These are phyloP conservation scores for Trichoderma sp. DNA, from an alignment of 2,329 filamentous ascomycete species.

Conservation along the genomic window DNA sequence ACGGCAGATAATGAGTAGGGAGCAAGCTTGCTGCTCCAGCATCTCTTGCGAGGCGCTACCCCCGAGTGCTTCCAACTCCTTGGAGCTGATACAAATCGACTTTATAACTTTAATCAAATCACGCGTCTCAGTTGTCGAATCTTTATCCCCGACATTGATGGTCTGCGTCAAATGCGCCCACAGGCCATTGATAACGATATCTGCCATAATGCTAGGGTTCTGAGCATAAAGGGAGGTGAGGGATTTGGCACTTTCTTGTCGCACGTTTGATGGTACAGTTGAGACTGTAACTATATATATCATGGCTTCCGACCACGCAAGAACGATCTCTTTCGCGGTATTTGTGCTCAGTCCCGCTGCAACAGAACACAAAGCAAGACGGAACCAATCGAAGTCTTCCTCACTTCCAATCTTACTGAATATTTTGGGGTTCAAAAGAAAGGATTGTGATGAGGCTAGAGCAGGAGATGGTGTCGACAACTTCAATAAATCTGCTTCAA, in stretches of 20 bases:
- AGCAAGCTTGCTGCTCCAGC: slow-evolving; percentile 69
- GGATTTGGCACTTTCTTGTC: slow-evolving; percentile 58
- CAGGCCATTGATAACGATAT: slow-evolving; percentile 66
- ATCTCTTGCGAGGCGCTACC: slow-evolving; percentile 44
- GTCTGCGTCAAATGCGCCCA: slow-evolving; percentile 72
- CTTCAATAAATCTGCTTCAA: slow-evolving; percentile 49
- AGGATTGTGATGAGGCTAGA: slow-evolving; percentile 78
- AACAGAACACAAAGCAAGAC: slow-evolving; percentile 64
- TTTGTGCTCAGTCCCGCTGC: slow-evolving; percentile 53
- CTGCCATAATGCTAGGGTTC: slow-evolving; percentile 56
- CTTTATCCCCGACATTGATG: slow-evolving; percentile 70
- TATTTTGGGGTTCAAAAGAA: slow-evolving; percentile 78
- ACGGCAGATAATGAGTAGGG: slow-evolving; percentile 74
- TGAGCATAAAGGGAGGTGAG: slow-evolving; percentile 65
- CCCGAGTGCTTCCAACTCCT: slow-evolving; percentile 46
- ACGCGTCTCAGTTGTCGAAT: slow-evolving; percentile 64
- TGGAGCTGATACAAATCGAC: slow-evolving; percentile 60
- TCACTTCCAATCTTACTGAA: slow-evolving; percentile 74
- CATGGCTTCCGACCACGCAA: slow-evolving; percentile 79
- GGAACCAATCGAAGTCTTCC: slow-evolving; percentile 77
- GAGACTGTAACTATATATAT: slow-evolving; percentile 73
- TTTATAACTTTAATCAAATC: slow-evolving; percentile 61
- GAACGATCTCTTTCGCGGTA: slow-evolving; percentile 47
- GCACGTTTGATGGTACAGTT: slow-evolving; percentile 57
- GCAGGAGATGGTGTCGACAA: slow-evolving; percentile 63